These are phyloP conservation scores for Sanghuangporus baumii DNA, from an alignment of 1,284 basidiomycete species.

Conservation along the genomic window DNA sequence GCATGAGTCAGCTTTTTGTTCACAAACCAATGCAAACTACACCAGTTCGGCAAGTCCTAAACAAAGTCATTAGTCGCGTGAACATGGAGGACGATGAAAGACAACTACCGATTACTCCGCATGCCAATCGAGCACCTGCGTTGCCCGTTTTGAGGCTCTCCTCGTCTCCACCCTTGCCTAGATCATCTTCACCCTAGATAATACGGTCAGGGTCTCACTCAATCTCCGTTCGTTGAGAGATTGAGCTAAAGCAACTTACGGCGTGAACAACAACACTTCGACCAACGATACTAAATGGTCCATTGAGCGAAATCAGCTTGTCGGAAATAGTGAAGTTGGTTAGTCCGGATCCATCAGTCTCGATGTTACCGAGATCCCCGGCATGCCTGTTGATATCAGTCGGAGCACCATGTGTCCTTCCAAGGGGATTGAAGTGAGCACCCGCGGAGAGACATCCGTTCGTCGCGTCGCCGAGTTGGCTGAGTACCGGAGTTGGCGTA, in stretches of 20 bases:
- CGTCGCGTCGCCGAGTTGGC: constrained; percentile 62
- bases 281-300: constrained; percentile 64
- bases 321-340: constrained; percentile 59
- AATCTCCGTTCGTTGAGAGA: not conserved
- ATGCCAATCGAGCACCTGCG: constrained; percentile 65
- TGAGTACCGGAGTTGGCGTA: constrained; percentile 24
- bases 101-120: constrained; percentile 64
- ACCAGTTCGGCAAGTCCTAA: not conserved
- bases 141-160: constrained; percentile 73
- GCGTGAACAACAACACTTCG: constrained; percentile 62
- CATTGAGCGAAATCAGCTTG: constrained; percentile 60
- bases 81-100: not conserved
- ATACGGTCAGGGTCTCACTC: constrained; percentile 6
- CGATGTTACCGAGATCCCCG: constrained; percentile 76
- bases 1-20: not conserved
- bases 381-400: constrained; percentile 56
- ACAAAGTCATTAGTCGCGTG: not conserved
- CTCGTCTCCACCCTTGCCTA: constrained; percentile 60
- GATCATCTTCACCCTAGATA: constrained; percentile 62
- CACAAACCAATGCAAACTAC: not conserved
- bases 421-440: constrained; percentile 72
- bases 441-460: constrained; percentile 69
- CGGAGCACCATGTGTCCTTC: constrained; percentile 61
- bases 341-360: constrained; percentile 53
- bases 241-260: constrained; percentile 29